Conservation (phyloP, 2,329 filamentous ascomycete genomes). For the Claviceps arundinis region DNA sequence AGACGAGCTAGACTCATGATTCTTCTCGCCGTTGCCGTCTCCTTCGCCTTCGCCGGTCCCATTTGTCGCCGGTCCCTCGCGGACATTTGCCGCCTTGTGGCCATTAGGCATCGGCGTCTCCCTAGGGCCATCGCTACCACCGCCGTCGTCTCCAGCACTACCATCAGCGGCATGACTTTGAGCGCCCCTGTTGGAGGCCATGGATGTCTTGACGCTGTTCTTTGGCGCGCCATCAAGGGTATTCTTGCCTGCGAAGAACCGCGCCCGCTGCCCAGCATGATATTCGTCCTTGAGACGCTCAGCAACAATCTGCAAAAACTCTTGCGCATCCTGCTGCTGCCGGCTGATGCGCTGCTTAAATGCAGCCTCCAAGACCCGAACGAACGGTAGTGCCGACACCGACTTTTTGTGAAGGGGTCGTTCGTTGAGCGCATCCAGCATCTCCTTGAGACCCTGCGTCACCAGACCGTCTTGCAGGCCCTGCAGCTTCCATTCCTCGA, state of each 20-base stretch:
- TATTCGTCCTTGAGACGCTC: conserved; percentile 92
- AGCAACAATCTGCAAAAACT: conserved; percentile 87
- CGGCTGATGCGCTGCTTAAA: conserved; percentile 85
- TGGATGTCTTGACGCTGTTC: not conserved
- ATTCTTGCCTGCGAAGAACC: conserved; percentile 38
- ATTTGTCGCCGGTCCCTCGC: not conserved
- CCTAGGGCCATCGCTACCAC: conserved; percentile 9
- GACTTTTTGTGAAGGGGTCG: conserved; percentile 88
- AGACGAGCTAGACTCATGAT: not conserved
- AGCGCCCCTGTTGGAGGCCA: not conserved
- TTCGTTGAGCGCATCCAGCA: conserved; percentile 86
- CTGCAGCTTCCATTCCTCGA: conserved; percentile 48
- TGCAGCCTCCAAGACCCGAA: conserved; percentile 68
- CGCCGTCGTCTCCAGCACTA: conserved; percentile 11
- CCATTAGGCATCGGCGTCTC: not conserved
- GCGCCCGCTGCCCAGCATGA: conserved; percentile 65
- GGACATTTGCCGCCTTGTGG: not conserved
- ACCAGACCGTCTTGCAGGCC: conserved; percentile 70
- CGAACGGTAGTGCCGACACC: conserved; percentile 76
- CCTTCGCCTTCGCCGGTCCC: not conserved
- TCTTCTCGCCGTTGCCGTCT: not conserved
- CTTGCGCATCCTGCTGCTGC: conserved; percentile 94
- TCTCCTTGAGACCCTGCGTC: conserved; percentile 78
- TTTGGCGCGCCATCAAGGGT: conserved; percentile 9
- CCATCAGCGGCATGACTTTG: conserved; percentile 10